Evolutionary conservation across 2,329 filamentous ascomycete species (phyloP).

Genomic region (Periconia macrospinosa): DNA sequence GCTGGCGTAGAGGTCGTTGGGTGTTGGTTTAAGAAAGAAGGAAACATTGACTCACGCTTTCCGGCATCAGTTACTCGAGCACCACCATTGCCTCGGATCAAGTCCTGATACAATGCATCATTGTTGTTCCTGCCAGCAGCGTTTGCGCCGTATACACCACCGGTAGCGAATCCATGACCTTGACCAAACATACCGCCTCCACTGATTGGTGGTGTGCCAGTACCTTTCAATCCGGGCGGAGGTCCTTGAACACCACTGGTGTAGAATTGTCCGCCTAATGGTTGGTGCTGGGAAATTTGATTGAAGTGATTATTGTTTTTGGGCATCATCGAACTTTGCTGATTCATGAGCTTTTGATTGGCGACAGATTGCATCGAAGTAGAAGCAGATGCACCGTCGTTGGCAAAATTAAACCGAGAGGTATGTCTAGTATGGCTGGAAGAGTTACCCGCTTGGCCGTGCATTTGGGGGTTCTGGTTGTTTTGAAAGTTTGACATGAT

Average conservation of each 20-base stretch:
- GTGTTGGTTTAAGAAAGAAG: slow-evolving; percentile 86
- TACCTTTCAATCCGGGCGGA: slow-evolving; percentile 92
- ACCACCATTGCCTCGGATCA: slow-evolving; percentile 72
- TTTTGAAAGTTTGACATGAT: slow-evolving; percentile 49
- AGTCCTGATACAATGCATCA: slow-evolving; percentile 74
- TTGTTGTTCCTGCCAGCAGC: slow-evolving; percentile 72
- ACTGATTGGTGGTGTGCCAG: slow-evolving; percentile 84
- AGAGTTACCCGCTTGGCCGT: slow-evolving; percentile 58
- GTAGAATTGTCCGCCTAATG: slow-evolving; percentile 71
- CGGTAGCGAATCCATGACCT: slow-evolving; percentile 77
- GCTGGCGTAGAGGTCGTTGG: slow-evolving; percentile 79
- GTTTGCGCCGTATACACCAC: slow-evolving; percentile 63
- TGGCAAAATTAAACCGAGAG: slow-evolving; percentile 85
- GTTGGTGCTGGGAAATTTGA: slow-evolving; percentile 56
- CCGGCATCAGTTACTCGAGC: slow-evolving; percentile 77
- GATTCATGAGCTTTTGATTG: slow-evolving; percentile 79
- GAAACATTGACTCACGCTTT: slow-evolving; percentile 99
- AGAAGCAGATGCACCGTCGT: slow-evolving; percentile 64
- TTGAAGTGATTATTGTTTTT: slow-evolving; percentile 51
- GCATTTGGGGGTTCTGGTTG: slow-evolving; percentile 52
- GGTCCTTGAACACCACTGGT: slow-evolving; percentile 85
- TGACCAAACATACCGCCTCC: slow-evolving; percentile 86
- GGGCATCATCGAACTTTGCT: slow-evolving; percentile 85
- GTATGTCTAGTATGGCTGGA: slow-evolving; percentile 78
- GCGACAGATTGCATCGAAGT: slow-evolving; percentile 74